Conservation (phyloP, 192 early-diverging fungal genomes). For the Backusella sp. region DNA sequence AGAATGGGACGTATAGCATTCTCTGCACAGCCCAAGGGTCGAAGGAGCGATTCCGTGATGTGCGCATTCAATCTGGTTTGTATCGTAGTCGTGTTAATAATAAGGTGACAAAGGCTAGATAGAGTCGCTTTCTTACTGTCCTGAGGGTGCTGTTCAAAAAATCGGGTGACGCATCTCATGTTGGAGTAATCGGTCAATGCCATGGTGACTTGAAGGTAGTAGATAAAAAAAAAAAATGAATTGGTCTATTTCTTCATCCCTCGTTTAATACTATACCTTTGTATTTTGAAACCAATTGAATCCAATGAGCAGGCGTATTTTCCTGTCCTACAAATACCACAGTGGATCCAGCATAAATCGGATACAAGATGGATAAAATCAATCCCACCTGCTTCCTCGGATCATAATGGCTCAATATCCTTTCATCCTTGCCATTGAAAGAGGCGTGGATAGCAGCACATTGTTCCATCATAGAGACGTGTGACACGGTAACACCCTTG, state of each 20-base stretch:
- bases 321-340: slow-evolving; percentile 59
- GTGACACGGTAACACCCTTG: slow-evolving; percentile 78
- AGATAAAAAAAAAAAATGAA: background rate
- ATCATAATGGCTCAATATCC: slow-evolving; percentile 65
- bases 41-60: slow-evolving; percentile 41
- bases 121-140: slow-evolving; percentile 42
- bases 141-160: slow-evolving; percentile 49
- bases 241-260: background rate
- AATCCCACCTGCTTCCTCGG: slow-evolving; percentile 81
- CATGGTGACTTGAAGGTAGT: slow-evolving; percentile 47
- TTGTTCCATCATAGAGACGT: slow-evolving; percentile 60
- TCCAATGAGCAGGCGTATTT: slow-evolving; percentile 64
- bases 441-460: slow-evolving; percentile 5
- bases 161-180: slow-evolving; percentile 56
- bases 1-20: slow-evolving; percentile 59
- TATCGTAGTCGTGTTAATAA: slow-evolving; percentile 63
- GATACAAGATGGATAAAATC: slow-evolving; percentile 58
- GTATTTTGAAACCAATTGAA: slow-evolving; percentile 64
- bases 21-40: slow-evolving; percentile 33
- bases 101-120: slow-evolving; percentile 55
- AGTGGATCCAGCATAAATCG: slow-evolving; percentile 68
- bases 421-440: background rate
- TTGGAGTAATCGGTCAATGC: slow-evolving; percentile 69
- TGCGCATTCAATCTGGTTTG: slow-evolving; percentile 54
- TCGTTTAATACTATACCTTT: slow-evolving; percentile 43